Evolutionary conservation across 2,329 filamentous ascomycete genomes (phyloP), one percentile per base, ranked within the genome.

Genomic region (Orbilia oligospora): DNA sequence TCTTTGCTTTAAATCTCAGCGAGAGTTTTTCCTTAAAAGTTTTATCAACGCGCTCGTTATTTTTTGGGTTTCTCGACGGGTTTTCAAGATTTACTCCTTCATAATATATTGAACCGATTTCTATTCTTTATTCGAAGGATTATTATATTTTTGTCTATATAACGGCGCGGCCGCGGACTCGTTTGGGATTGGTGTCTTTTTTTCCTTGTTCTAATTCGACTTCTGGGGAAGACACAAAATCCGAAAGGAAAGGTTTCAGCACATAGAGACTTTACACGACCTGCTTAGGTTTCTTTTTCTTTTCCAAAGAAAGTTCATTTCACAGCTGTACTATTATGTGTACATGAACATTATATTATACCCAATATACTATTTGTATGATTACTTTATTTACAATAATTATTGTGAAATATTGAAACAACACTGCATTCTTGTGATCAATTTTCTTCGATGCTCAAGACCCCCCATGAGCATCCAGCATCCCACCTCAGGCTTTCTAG

Each of bases 271-370:
- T 63, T 24, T 27, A 66, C 27, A 30, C 61, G 55, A 49, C 48
- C 71, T 64, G 22, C 22, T 48, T 55, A 20, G 36, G 56, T 24
- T 48, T 56, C 27, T 41, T 55, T 33, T 55, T 30, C 27, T 55
- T 36, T 1, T 20, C 38, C 9, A 14, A 18, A 9, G 10, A 5
- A 44, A 67, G 49, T 58, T 58, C 30, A 58, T 64, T 71, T 63
- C 53, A 36, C 63, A 55, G 55, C 51, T 78, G 75, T 78, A 78
- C 64, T 67, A 78, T 64, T 78, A 78, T 61, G 68, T 78, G 75
- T 72, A 65, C 63, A 72, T 64, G 68, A 72, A 68, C 75, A 36
- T 49, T 46, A 46, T 46, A 46, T 64, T 72, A 77, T 77, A 78
- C 75, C 75, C 68, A 67, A 61, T 30, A 44, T 61, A 41, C 27